Conservation (phyloP, 768 basidiomycete species). For the Pilatotrama ljubarskyi region DNA sequence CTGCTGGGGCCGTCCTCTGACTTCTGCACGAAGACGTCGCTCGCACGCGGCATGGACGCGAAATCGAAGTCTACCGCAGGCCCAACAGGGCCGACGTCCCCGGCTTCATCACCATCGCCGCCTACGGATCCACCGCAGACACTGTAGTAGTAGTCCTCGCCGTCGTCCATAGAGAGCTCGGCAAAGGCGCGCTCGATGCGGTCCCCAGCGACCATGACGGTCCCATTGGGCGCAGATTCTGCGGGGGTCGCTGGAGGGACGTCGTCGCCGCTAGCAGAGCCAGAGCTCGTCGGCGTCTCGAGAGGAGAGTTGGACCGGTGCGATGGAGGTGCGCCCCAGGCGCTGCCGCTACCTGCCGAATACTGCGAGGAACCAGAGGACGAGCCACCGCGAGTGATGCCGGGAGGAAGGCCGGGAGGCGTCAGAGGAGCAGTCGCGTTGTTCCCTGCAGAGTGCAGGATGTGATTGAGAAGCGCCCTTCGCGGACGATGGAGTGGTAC, state of each 20-base stretch:
- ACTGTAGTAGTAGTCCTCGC: not conserved
- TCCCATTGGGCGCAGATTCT: not conserved
- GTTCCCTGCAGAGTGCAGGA: not conserved
- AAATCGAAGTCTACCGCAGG: not conserved
- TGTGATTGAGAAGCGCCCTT: not conserved
- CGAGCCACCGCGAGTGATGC: not conserved
- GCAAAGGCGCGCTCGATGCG: not conserved
- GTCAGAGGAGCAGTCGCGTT: not conserved
- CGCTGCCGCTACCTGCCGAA: not conserved
- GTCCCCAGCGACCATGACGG: not conserved
- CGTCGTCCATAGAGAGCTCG: slow-evolving; percentile 2
- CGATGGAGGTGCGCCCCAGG: not conserved
- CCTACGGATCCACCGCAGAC: not conserved
- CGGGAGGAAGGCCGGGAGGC: not conserved
- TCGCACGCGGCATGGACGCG: not conserved
- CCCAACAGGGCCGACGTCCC: not conserved
- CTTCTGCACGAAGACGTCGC: not conserved
- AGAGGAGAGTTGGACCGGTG: not conserved
- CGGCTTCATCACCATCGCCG: not conserved
- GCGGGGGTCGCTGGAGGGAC: not conserved
- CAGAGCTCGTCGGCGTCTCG: not conserved
- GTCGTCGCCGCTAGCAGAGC: not conserved
- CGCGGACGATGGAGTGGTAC: not conserved
- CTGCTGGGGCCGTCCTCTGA: not conserved
- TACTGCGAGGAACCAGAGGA: not conserved